Base-by-base conservation (phyloP, 2,329 filamentous ascomycete genomes). In the Pestalotiopsis sp. region DNA sequence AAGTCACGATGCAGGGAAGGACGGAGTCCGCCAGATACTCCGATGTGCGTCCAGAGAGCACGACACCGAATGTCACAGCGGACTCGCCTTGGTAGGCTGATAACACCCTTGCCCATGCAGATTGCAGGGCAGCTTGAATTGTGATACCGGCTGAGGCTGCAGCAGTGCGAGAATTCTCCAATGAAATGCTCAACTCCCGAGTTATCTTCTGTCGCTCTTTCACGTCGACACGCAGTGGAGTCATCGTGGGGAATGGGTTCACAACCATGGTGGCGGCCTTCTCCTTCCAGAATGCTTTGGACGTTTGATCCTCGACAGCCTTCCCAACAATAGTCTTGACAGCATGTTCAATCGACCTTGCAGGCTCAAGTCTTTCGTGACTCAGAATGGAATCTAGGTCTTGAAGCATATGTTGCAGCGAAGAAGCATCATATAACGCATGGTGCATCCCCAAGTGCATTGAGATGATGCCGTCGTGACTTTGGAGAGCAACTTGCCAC, bases 391-490 rank as follows among this genome's bases (percentile, higher is more conserved):
- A 25, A 5, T 12, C 17, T 13, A 97, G 82, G 72, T 92, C 88
- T 0, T 82, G 75, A 2, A 97, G 79, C 1, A 98, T 85, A 0
- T 84, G 75, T 3, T 87, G 83, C 12, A 98, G 81, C 9, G 93
- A 94, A 55, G 89, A 85, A 0, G 94, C 95, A 81, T 98, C 95
- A 72, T 97, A 98, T 0, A 98, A 82, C 0, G 93, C 92, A 80
- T 98, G 95, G 71, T 97, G 92, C 2, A 94, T 84, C 1, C 82
- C 76, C 3, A 90, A 71, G 61, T 86, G 81, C 79, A 87, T 84
- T 2, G 0, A 52, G 11, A 67, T 60, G 7, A 70, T 64, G 0
- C 74, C 67, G 0, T 31, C 25, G 2, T 70, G 59, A 2, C 82
- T 72, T 0, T 85, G 75, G 1, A 94, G 62, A 0, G 81, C 80